Base-by-base conservation (phyloP, 768 basidiomycete species). In the Zangia roseola region DNA sequence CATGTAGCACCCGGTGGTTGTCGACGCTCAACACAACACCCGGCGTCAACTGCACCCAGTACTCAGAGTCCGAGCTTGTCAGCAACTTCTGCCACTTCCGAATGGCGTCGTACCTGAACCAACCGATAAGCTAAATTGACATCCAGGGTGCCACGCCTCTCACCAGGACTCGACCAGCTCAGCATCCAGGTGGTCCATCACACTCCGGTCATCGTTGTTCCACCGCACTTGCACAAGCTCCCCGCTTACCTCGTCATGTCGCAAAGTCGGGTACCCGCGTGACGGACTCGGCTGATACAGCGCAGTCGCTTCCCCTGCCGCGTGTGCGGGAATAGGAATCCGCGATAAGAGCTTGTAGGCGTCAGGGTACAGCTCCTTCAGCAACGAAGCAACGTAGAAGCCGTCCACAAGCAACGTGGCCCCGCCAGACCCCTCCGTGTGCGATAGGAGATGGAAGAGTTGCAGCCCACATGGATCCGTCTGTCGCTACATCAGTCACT, bases 401-500 rank as follows among this genome's bases (percentile, higher is more conserved):
- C 92, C 94, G 61, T 99, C 95, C 13, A 97, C 92, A 36, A 98
- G 84, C n/a, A 97, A 77, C 4, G 91, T 91, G 4, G 84, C 77
- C 14, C 95, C 95, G 2, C 95, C 95, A 13, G 76, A 74, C 17
- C 93, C 93, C 2, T 83, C 81, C 3, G 84, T 80, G 64, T 91
- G 83, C 0, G 88, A 89, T 31, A 97, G 82, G 37, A 97, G 78
- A 68, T 99, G 97, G 73, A 98, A 97, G 39, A 97, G 74, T 60
- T 99, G 97, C 12, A 98, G 73, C n/a, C 95, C 94, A 48, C 88
- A 88, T 4, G 95, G 94, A 65, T 97, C 91, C 21, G 88, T 94
- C 89, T 92, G 42, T 43, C 38, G 49, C 14, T 28, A 40, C 39
- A 55, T 62, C 44, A 60, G 60, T 43, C 43, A 44, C 34, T 20